Percentiles rank a stretch among this genome's conserved stretches.
Evolutionary conservation across 495 filamentous ascomycete genomes (phyloP).

Genomic region (Xanthoparmelia taractica): DNA sequence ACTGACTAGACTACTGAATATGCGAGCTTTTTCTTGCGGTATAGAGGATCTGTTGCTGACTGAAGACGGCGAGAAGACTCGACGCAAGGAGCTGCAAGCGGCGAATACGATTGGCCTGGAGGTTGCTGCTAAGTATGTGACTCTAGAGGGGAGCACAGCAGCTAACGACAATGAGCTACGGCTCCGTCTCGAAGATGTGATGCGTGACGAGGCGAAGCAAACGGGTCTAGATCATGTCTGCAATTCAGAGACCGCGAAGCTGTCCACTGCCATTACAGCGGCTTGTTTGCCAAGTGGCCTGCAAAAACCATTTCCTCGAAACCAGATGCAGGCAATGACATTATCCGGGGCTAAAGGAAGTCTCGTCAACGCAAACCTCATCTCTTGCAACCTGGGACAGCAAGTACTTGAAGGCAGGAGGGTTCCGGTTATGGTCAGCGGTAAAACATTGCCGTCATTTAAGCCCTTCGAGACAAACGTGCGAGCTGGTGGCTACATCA

Average conservation of each 20-base stretch:
- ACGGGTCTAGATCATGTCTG: conserved; percentile 76
- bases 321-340: conserved; percentile 99
- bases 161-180: conserved; percentile 62
- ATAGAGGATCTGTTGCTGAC: conserved; percentile 94
- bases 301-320: conserved; percentile 86
- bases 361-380: conserved; percentile 88
- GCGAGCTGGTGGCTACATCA: conserved; percentile 88
- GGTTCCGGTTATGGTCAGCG: conserved; percentile 96
- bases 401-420: conserved; percentile 92
- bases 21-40: conserved; percentile 92
- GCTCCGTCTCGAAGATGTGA: conserved; percentile 75
- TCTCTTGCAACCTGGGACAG: conserved; percentile 95
- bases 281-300: conserved; percentile 74
- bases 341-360: conserved; percentile 92
- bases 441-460: conserved; percentile 94
- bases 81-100: conserved; percentile 60
- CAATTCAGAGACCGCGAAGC: conserved; percentile 57
- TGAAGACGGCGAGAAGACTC: conserved; percentile 61
- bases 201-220: conserved; percentile 86
- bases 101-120: conserved; percentile 69
- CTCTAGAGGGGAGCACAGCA: conserved; percentile 56
- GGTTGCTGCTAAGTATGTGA: conserved; percentile 85
- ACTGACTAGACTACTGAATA: conserved; percentile 80
- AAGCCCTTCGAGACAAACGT: conserved; percentile 82
- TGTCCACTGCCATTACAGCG: conserved; percentile 73